Conservation (phyloP, 2,329 filamentous ascomycete genomes). For the Verticillium albo-atrum region DNA sequence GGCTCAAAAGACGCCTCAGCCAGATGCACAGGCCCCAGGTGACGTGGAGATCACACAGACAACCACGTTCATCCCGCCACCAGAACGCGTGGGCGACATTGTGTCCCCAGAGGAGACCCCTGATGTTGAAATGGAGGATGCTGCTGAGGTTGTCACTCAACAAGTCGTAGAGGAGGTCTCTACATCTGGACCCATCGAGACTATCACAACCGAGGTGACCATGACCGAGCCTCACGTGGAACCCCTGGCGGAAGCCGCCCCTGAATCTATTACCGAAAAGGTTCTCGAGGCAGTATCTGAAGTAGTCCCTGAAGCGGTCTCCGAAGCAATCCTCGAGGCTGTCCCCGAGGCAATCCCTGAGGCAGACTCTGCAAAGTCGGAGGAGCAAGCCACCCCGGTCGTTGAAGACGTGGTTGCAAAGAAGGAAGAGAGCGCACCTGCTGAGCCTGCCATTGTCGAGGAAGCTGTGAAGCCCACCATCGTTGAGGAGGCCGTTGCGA, state of each 20-base stretch:
- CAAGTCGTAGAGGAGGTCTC: neutral
- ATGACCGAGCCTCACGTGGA: neutral
- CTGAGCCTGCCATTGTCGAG: neutral
- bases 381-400: neutral
- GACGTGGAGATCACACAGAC: neutral
- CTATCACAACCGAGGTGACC: neutral
- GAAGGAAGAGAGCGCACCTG: neutral
- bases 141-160: neutral
- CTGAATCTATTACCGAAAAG: too few relatives aligned
- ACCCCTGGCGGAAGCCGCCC: neutral
- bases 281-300: too few relatives aligned
- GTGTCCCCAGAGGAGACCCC: neutral
- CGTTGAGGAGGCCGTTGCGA: neutral
- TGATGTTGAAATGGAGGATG: neutral
- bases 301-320: too few relatives aligned
- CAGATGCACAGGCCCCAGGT: neutral
- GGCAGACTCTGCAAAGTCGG: too few relatives aligned
- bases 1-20: neutral
- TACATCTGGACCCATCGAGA: neutral
- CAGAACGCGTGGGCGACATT: neutral
- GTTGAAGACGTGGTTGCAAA: slow-evolving; percentile 1
- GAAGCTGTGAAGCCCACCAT: neutral
- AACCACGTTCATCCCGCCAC: neutral
- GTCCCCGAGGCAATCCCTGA: too few relatives aligned
- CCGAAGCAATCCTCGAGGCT: too few relatives aligned